phyloP scores from a whole-genome alignment of 2,329 filamentous ascomycete species.

The Seiridium unicorne region DNA sequence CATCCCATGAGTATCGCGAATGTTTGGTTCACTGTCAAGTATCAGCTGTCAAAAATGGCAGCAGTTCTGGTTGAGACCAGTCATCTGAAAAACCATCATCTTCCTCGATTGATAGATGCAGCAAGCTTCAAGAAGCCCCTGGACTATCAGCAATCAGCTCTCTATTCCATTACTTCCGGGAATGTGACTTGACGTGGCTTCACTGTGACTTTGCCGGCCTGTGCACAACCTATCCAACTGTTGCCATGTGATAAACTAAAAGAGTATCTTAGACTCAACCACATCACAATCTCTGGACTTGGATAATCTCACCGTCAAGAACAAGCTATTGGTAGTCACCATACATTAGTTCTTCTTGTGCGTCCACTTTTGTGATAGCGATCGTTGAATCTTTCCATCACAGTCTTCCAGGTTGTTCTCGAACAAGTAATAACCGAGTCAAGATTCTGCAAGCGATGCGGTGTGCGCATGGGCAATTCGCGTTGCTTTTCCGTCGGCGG shows the following conservation, averaged over 20 bases:
- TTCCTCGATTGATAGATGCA: too few relatives aligned
- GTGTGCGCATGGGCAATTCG: constrained; percentile 9
- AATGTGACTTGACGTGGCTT: too few relatives aligned
- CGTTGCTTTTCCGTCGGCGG: constrained; percentile 19
- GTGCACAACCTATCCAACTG: too few relatives aligned
- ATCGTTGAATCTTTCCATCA: too few relatives aligned
- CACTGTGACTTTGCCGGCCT: too few relatives aligned
- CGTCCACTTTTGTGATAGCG: not conserved
- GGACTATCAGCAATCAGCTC: too few relatives aligned
- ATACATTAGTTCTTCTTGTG: not conserved
- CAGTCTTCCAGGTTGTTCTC: constrained; percentile 5
- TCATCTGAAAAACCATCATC: not conserved
- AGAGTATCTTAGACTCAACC: too few relatives aligned
- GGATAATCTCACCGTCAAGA: not conserved
- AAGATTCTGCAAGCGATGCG: constrained; percentile 13
- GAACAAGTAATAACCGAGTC: constrained; percentile 5
- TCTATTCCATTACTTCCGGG: too few relatives aligned
- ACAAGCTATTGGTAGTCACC: not conserved
- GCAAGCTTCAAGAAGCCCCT: too few relatives aligned
- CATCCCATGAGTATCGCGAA: not conserved
- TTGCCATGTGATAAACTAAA: too few relatives aligned
- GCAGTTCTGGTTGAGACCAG: not conserved
- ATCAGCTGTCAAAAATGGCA: not conserved
- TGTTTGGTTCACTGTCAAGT: not conserved
- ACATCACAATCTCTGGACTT: too few relatives aligned